Evolutionary conservation across 1,284 basidiomycete genomes (phyloP).

Genomic region (Cystobasidiaceae sp.): DNA sequence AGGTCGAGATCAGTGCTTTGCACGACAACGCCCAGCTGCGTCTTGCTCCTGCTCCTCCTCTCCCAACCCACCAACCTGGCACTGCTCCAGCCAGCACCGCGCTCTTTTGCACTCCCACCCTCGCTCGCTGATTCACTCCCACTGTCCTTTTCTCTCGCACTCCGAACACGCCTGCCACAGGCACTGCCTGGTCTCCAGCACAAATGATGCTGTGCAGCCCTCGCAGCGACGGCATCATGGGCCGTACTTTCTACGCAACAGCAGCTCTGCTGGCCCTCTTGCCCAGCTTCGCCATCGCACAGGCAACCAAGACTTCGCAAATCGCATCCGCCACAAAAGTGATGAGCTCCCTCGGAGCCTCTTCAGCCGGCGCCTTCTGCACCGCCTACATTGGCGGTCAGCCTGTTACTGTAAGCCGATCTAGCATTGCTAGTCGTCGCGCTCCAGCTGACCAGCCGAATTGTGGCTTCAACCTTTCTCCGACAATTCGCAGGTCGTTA

Average conservation of each 20-base stretch:
- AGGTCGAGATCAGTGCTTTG: too few relatives aligned
- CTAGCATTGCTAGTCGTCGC: background rate
- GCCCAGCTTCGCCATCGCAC: background rate
- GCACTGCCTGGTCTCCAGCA: too few relatives aligned
- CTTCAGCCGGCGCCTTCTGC: constrained; percentile 9
- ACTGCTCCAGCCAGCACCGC: too few relatives aligned
- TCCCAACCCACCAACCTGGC: too few relatives aligned
- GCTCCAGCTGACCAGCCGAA: background rate
- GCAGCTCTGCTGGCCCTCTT: background rate
- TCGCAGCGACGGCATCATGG: background rate
- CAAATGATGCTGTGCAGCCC: constrained; percentile 2
- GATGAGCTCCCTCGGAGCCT: background rate
- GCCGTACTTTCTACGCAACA: background rate
- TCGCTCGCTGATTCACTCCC: too few relatives aligned
- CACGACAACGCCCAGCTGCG: too few relatives aligned
- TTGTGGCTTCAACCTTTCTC: background rate
- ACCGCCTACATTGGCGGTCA: constrained; percentile 11
- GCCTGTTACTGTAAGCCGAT: background rate
- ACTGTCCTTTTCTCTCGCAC: too few relatives aligned
- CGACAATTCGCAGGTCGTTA: background rate
- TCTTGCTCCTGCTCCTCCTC: too few relatives aligned
- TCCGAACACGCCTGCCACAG: too few relatives aligned
- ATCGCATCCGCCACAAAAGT: constrained; percentile 16
- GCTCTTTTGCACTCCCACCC: too few relatives aligned
- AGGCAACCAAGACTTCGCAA: constrained; percentile 7